Conservation (phyloP, 225 moss, liverwort and hornwort genomes). For the Physcomitrium patens region DNA sequence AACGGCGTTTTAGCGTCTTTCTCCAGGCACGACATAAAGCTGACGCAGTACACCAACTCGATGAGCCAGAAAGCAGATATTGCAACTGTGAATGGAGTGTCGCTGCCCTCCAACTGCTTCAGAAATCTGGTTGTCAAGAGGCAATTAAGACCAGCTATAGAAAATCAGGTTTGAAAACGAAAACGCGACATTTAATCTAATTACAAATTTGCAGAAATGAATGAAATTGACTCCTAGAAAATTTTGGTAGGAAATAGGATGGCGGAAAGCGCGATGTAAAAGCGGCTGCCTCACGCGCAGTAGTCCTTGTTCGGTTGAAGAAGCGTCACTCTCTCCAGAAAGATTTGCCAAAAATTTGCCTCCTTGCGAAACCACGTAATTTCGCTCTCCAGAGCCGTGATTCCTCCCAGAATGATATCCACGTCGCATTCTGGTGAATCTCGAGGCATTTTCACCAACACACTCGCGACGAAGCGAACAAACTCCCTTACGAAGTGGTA, state of each 20-base stretch:
- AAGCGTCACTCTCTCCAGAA: conserved; percentile 40
- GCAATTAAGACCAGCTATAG: too few species aligned
- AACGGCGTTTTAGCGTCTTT: conserved; percentile 62
- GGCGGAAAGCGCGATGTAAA: neutral
- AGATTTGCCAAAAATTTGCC: conserved; percentile 54
- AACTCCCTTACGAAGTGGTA: conserved; percentile 86
- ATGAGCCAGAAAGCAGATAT: conserved; percentile 75
- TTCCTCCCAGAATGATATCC: conserved; percentile 69
- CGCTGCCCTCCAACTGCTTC: conserved; percentile 47
- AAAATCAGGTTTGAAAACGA: neutral
- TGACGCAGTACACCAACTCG: conserved; percentile 78
- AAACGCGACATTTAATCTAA: neutral
- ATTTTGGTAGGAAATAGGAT: neutral
- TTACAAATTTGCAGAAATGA: neutral
- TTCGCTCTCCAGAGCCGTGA: conserved; percentile 66
- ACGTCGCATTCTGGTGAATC: conserved; percentile 61
- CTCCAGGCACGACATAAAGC: conserved; percentile 80
- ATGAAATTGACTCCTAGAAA: neutral
- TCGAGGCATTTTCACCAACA: conserved; percentile 72
- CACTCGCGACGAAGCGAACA: conserved; percentile 65
- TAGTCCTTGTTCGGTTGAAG: conserved; percentile 37
- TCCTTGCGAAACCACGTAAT: conserved; percentile 62
- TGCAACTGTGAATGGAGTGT: conserved; percentile 62
- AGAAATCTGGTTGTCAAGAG: conserved; percentile 49
- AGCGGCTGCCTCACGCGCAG: conserved; percentile 38